Conservation (phyloP, 2,329 filamentous ascomycete species). For the Microthyrium microscopicum region DNA sequence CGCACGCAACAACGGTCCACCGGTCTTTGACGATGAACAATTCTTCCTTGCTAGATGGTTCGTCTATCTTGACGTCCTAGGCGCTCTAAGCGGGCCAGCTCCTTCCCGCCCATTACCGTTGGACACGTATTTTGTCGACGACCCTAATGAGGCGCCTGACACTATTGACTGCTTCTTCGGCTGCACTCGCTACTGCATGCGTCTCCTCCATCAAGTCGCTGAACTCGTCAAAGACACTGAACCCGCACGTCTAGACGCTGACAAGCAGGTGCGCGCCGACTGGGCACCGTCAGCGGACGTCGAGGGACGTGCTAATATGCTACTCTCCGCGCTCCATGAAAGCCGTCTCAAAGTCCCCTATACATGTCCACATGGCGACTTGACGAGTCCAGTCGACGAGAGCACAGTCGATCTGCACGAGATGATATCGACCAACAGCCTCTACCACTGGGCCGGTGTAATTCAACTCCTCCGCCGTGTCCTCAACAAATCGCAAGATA, state of each 20-base stretch:
- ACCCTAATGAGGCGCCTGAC: conserved; percentile 39
- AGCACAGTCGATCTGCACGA: conserved; percentile 43
- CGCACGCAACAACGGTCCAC: conserved; percentile 43
- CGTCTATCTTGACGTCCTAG: conserved; percentile 66
- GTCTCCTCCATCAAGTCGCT: conserved; percentile 54
- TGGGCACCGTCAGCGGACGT: conserved; percentile 44
- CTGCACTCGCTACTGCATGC: conserved; percentile 56
- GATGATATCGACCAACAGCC: conserved; percentile 56
- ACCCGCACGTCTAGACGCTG: conserved; percentile 40
- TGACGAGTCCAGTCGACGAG: conserved; percentile 14
- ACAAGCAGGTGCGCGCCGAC: conserved; percentile 31
- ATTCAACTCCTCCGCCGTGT: conserved; percentile 63
- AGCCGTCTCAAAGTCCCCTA: conserved; percentile 27
- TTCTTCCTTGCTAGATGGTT: conserved; percentile 73
- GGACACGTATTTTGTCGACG: conserved; percentile 29
- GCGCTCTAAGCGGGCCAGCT: conserved; percentile 45
- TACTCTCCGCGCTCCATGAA: conserved; percentile 45
- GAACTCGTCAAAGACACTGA: conserved; percentile 49
- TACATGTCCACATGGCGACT: conserved; percentile 22
- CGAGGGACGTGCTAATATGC: conserved; percentile 37
- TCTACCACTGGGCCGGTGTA: conserved; percentile 64
- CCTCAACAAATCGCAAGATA: conserved; percentile 40
- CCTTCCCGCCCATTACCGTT: conserved; percentile 25
- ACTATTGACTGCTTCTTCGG: conserved; percentile 69
- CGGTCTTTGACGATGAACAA: conserved; percentile 37